Conservation (phyloP, 2,329 filamentous ascomycete species). For the Stemphylium vesicarium region DNA sequence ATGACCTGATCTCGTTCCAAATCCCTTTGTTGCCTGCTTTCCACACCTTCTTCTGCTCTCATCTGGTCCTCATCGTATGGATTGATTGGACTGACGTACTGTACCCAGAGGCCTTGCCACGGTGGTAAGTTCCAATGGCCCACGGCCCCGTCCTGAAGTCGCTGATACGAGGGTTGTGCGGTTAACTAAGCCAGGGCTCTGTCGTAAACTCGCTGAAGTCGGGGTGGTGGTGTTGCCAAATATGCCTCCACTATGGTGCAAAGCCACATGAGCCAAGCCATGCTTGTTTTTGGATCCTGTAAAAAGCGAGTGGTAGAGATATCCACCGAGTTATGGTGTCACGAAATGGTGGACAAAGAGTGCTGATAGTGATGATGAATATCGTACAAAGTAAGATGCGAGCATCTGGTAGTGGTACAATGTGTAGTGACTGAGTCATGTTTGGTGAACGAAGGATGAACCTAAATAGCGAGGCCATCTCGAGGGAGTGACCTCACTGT, state of each 20-base stretch:
- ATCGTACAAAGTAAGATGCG: not conserved
- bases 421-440: not conserved
- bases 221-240: not conserved
- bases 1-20: not conserved
- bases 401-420: not conserved
- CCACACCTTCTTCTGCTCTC: no score
- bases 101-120: no score
- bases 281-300: not conserved
- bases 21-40: not conserved
- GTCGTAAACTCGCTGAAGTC: not conserved
- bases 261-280: not conserved
- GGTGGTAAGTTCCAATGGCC: no score
- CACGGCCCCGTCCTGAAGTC: no score
- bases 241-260: not conserved
- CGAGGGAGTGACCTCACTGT: not conserved
- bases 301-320: not conserved
- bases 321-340: not conserved
- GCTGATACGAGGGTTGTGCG: not conserved
- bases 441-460: not conserved
- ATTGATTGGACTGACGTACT: not conserved
- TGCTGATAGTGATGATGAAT: not conserved
- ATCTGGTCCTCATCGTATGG: not conserved
- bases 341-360: not conserved
- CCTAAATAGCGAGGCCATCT: not conserved
- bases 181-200: not conserved